phyloP scores from a whole-genome alignment of 768 basidiomycete genomes.

The Hysterangium stoloniferum region DNA sequence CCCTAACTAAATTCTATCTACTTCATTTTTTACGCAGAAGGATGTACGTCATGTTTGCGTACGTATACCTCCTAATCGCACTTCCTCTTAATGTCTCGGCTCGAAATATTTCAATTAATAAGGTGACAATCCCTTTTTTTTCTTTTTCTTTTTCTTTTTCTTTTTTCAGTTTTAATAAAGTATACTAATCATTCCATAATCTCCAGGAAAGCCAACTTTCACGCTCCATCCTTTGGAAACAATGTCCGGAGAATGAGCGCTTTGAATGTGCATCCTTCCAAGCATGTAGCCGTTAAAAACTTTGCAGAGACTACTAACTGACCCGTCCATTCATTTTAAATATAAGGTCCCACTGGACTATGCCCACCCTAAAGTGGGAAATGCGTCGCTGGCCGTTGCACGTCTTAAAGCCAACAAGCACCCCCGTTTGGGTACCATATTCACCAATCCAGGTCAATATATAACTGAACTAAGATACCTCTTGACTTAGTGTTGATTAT shows the following conservation, averaged over 20 bases:
- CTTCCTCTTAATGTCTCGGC: too few species aligned
- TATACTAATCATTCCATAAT: too few species aligned
- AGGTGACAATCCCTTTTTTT: too few species aligned
- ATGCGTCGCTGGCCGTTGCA: neutral
- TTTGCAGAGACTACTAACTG: neutral
- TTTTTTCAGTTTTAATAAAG: too few species aligned
- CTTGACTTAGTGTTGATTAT: neutral
- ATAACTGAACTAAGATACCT: neutral
- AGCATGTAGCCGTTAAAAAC: neutral
- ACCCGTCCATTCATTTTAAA: neutral
- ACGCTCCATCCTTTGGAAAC: neutral
- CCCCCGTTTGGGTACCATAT: neutral
- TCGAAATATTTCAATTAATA: too few species aligned
- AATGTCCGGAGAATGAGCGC: neutral
- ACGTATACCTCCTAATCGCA: too few species aligned
- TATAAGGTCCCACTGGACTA: conserved; percentile 2
- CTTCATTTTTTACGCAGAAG: too few species aligned
- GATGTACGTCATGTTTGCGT: too few species aligned
- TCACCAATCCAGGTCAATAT: conserved; percentile 1
- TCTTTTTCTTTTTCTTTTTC: too few species aligned
- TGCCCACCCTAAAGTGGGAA: neutral
- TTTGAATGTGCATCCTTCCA: conserved; percentile 1
- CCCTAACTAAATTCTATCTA: too few species aligned
- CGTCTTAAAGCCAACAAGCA: neutral
- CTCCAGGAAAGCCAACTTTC: too few species aligned